Conservation (phyloP, 192 early-diverging fungal genomes). For the Diversispora epigaea region DNA sequence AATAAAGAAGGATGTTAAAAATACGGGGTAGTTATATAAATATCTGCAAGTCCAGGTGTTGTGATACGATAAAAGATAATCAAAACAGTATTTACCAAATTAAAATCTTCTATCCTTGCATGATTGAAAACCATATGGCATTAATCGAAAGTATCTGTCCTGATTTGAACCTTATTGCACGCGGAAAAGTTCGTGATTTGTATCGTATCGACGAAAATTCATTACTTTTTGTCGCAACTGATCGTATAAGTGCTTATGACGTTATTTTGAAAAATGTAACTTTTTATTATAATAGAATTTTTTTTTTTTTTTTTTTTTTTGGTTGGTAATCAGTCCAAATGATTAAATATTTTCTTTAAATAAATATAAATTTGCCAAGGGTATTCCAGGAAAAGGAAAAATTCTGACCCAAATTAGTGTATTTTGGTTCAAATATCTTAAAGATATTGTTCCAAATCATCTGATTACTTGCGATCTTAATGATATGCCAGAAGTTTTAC, state of each 20-base stretch:
- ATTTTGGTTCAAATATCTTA: slow-evolving; percentile 94
- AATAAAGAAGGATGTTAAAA: too few species aligned
- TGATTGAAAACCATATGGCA: slow-evolving; percentile 29
- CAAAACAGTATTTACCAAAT: too few species aligned
- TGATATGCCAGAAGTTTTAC: slow-evolving; percentile 84
- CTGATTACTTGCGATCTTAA: slow-evolving; percentile 92
- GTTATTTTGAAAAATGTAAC: slow-evolving; percentile 97
- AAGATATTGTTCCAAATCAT: slow-evolving; percentile 92
- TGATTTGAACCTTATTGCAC: slow-evolving; percentile 86
- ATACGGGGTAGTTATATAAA: too few species aligned
- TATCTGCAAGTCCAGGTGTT: too few species aligned
- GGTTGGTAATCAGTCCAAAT: background rate
- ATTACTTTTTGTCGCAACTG: slow-evolving; percentile 96
- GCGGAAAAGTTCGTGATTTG: slow-evolving; percentile 96
- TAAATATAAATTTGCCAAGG: slow-evolving; percentile 47
- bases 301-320: too few species aligned
- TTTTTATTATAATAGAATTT: background rate
- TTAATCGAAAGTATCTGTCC: slow-evolving; percentile 79
- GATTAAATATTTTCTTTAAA: slow-evolving; percentile 5
- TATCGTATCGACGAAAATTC: slow-evolving; percentile 86
- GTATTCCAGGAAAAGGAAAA: slow-evolving; percentile 95
- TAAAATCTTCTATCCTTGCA: too few species aligned
- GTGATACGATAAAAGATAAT: too few species aligned
- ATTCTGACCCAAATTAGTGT: slow-evolving; percentile 91
- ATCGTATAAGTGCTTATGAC: slow-evolving; percentile 97